phyloP scores from a whole-genome alignment of 148 eudicot genomes.

The Nyssa sinensis region DNA sequence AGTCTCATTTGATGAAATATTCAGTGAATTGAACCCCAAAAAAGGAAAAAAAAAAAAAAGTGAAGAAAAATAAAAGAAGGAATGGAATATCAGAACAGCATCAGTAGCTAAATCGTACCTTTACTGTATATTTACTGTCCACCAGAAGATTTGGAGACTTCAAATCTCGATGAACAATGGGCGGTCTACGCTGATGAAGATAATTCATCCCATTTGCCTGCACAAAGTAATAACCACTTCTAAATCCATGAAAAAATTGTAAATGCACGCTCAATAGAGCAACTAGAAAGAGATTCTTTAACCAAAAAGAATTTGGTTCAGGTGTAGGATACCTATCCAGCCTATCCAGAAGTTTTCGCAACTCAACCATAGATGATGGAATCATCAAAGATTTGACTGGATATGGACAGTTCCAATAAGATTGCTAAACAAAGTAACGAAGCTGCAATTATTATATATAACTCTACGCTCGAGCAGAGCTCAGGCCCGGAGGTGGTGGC shows the following conservation, averaged over 20 bases:
- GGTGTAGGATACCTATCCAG: too few relatives aligned
- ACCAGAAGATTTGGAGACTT: slow-evolving; percentile 47
- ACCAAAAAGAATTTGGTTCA: too few relatives aligned
- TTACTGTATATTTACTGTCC: slow-evolving; percentile 39
- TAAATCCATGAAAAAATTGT: slow-evolving; percentile 5
- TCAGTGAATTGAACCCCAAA: background rate
- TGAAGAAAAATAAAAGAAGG: background rate
- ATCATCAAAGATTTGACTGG: too few relatives aligned
- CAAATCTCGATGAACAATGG: slow-evolving; percentile 45
- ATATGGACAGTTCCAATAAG: too few relatives aligned
- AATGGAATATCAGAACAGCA: background rate
- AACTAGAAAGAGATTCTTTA: too few relatives aligned
- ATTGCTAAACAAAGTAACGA: too few relatives aligned
- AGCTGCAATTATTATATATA: too few relatives aligned
- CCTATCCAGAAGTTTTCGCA: too few relatives aligned
- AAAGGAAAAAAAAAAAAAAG: slow-evolving; percentile 1
- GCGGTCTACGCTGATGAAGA: slow-evolving; percentile 35
- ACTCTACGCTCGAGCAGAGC: too few relatives aligned
- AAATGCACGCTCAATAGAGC: background rate
- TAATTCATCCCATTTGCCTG: slow-evolving; percentile 56
- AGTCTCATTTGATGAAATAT: background rate
- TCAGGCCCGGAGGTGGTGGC: too few relatives aligned
- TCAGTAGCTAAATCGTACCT: slow-evolving; percentile 28
- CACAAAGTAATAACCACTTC: slow-evolving; percentile 10
- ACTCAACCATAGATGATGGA: too few relatives aligned